Conservation (phyloP, 257 asterid species). For the Petrea volubilis region DNA sequence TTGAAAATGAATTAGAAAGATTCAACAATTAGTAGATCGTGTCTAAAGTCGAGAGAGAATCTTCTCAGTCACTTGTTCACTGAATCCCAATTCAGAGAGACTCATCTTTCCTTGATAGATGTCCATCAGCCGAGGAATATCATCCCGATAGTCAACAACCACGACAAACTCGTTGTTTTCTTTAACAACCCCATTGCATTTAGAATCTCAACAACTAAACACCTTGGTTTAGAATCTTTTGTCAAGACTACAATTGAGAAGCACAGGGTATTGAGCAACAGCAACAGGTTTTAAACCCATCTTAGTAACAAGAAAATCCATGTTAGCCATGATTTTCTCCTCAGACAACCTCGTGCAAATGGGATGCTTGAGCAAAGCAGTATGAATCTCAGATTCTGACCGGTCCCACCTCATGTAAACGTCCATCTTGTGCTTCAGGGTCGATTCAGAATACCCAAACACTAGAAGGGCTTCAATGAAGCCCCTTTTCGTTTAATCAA, state of each 20-base stretch:
- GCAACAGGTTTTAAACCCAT: conserved; percentile 6
- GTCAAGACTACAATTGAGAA: conserved; percentile 1
- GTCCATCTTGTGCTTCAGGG: conserved; percentile 1
- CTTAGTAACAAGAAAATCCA: conserved; percentile 26
- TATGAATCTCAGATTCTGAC: conserved; percentile 24
- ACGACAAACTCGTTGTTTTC: background rate
- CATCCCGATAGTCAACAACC: background rate
- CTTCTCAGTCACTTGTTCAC: background rate
- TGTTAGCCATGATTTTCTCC: conserved; percentile 19
- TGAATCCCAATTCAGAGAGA: too few species aligned
- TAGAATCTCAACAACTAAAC: conserved; percentile 12
- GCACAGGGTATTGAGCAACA: conserved; percentile 11
- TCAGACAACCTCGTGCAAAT: conserved; percentile 29
- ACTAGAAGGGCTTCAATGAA: conserved; percentile 18
- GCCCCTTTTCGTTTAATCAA: background rate
- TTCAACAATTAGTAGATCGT: too few species aligned
- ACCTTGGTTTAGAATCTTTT: conserved; percentile 23
- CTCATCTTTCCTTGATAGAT: too few species aligned
- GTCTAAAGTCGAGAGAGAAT: too few species aligned
- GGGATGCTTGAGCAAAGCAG: conserved; percentile 28
- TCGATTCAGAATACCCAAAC: background rate
- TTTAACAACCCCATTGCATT: conserved; percentile 4
- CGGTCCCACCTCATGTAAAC: conserved; percentile 26
- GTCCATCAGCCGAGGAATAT: too few species aligned
- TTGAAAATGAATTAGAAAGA: too few species aligned